Evolutionary conservation across 2,329 filamentous ascomycete genomes (phyloP), one percentile per base, ranked within the genome.

Genomic region (Aspergillus floridensis): DNA sequence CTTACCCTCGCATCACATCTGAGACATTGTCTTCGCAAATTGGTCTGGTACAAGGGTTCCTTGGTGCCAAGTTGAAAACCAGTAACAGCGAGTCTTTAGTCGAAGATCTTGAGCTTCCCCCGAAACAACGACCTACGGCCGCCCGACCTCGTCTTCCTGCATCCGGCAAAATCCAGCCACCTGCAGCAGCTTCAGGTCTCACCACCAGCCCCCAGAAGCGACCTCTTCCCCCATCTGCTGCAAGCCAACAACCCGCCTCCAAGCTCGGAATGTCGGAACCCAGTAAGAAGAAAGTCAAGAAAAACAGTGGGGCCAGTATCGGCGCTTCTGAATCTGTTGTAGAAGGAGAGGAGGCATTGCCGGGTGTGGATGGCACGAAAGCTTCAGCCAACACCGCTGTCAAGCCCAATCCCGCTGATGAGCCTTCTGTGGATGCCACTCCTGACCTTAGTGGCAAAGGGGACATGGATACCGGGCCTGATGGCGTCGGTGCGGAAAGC

Each of bases 21-120:
- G 88, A 96, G 62, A 92, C 86, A 66, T 84, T 97, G 55, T 82
- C 88, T 54, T 83, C 85, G 49, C 88, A 98, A 71, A 92, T 98
- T 66, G 93, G 92, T 4, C 83, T 99, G 57, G 87, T 96, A 59
- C 91, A 91, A 75, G 89, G 91, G 69, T 99, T 96, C 83, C 96
- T 98, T 80, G 86, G 92, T 60, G 87, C 87, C 68, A 96, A 96
- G 76, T 80, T 99, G 59, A 90, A 92, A 69, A 89, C 91, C 58
- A 95, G 93, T 74, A 85, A 86, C 72, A 88, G 93, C 69, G 86
- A 92, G 73, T 87, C 92, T 48, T 83, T 99, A 65, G 81, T 96
- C 55, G 95, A 99, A 79, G 95, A 99, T 77, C 91, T 98, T 71
- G 93, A 99, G 67, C 80, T 99, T 24, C 95, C 96, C 16, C 86